Conservation (phyloP, 768 basidiomycete species). For the Suillus bovinus region DNA sequence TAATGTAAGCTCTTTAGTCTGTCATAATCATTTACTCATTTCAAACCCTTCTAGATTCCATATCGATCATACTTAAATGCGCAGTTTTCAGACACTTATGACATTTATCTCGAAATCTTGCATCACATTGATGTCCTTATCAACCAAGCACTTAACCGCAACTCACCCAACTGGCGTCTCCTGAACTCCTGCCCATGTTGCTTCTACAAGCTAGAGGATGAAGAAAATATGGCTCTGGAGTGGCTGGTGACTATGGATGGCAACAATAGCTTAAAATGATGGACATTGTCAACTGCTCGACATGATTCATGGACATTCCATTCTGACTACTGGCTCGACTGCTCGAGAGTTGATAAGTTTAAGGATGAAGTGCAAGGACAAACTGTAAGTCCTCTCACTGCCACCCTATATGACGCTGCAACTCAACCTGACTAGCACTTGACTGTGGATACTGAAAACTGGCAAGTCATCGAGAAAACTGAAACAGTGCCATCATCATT, state of each 20-base stretch:
- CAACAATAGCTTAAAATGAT: slow-evolving; percentile 5
- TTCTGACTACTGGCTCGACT: slow-evolving; percentile 1
- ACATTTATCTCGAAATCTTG: slow-evolving; percentile 12
- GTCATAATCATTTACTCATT: too few relatives aligned
- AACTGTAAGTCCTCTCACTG: too few relatives aligned
- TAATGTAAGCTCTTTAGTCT: too few relatives aligned
- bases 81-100: slow-evolving; percentile 11
- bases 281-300: not conserved
- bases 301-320: too few relatives aligned
- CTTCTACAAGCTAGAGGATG: too few relatives aligned
- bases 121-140: not conserved
- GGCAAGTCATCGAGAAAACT: too few relatives aligned
- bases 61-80: not conserved
- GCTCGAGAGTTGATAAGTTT: not conserved
- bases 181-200: not conserved
- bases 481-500: too few relatives aligned
- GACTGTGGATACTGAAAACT: too few relatives aligned
- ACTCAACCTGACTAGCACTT: too few relatives aligned
- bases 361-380: slow-evolving; percentile 3
- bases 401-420: too few relatives aligned
- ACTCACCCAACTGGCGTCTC: slow-evolving; percentile 14
- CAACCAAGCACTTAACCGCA: slow-evolving; percentile 4
- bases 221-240: too few relatives aligned
- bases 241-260: not conserved
- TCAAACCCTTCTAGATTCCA: not conserved